Evolutionary conservation across 768 basidiomycete genomes (phyloP).

Genomic region (Leucocoprinus birnbaumii): DNA sequence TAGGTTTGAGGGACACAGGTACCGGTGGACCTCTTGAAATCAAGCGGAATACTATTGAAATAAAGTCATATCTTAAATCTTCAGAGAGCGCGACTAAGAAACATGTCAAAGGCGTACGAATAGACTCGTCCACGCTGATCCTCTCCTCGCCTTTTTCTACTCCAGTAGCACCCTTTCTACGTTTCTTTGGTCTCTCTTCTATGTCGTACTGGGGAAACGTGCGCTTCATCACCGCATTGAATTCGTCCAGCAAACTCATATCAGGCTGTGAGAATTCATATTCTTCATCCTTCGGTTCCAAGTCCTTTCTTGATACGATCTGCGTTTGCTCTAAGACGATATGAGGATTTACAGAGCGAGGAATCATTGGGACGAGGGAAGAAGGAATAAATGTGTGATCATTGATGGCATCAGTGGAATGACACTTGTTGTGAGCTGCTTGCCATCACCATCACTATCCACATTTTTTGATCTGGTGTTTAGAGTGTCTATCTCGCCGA

Average conservation of each 20-base stretch:
- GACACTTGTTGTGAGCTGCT: constrained; percentile 5
- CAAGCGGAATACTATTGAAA: constrained; percentile 44
- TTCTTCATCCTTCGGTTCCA: constrained; percentile 16
- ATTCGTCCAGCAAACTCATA: constrained; percentile 15
- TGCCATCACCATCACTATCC: constrained; percentile 5
- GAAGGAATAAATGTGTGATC: constrained; percentile 6
- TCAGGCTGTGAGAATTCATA: constrained; percentile 7
- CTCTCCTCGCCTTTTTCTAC: not conserved
- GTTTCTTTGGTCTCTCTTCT: constrained; percentile 3
- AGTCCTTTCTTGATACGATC: constrained; percentile 32
- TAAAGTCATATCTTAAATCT: constrained; percentile 4
- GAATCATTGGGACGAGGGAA: constrained; percentile 25
- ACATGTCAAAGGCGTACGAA: constrained; percentile 15
- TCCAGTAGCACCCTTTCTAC: constrained; percentile 4
- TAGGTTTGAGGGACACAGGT: constrained; percentile 40
- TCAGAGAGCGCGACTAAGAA: not conserved
- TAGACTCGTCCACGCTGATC: constrained; percentile 10
- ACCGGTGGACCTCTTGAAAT: constrained; percentile 38
- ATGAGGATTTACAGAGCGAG: constrained; percentile 48
- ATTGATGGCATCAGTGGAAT: constrained; percentile 5
- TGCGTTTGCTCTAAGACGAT: constrained; percentile 27
- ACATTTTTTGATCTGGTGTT: not conserved
- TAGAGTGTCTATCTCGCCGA: constrained; percentile 1
- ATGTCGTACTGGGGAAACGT: not conserved
- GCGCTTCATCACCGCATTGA: constrained; percentile 4